Percentiles rank a stretch among this genome's conserved stretches.
These are phyloP conservation scores for Tremella yokohamensis DNA, from an alignment of 768 basidiomycete genomes.

Conservation along the genomic window DNA sequence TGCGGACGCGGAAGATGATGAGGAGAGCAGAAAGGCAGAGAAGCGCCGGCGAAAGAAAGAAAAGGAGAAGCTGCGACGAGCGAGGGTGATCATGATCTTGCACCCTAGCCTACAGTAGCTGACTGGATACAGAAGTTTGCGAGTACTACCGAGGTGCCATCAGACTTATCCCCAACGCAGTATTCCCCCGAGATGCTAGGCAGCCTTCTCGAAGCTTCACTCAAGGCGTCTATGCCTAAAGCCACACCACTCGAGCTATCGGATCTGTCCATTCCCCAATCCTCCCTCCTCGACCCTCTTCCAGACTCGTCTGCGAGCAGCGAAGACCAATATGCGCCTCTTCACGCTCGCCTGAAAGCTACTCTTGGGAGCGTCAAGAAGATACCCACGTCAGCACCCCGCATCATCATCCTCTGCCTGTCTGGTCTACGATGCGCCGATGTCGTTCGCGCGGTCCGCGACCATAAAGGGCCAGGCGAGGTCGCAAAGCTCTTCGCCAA, in stretches of 20 bases:
- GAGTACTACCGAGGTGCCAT: neutral
- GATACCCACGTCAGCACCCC: constrained; percentile 55
- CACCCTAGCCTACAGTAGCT: neutral
- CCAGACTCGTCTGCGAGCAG: neutral
- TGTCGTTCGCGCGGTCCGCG: constrained; percentile 57
- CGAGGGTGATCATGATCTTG: constrained; percentile 23
- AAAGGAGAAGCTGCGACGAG: constrained; percentile 46
- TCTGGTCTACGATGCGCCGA: constrained; percentile 93
- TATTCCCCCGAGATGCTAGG: neutral
- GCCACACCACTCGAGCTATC: neutral
- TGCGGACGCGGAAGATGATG: constrained; percentile 10
- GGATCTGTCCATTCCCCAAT: constrained; percentile 13
- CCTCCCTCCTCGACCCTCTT: constrained; percentile 60
- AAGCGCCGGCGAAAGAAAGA: constrained; percentile 47
- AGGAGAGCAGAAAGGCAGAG: constrained; percentile 26
- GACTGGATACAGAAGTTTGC: neutral
- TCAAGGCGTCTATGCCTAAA: constrained; percentile 1
- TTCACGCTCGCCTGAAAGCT: constrained; percentile 54
- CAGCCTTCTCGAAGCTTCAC: neutral
- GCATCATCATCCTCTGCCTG: constrained; percentile 74
- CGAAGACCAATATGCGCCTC: constrained; percentile 18
- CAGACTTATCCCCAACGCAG: neutral
- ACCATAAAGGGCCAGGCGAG: constrained; percentile 69
- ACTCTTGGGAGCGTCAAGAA: constrained; percentile 47
- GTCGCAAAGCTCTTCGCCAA: constrained; percentile 94